phyloP scores from a whole-genome alignment of 2,329 filamentous ascomycete genomes.

The Pestalotiopsis sp. region DNA sequence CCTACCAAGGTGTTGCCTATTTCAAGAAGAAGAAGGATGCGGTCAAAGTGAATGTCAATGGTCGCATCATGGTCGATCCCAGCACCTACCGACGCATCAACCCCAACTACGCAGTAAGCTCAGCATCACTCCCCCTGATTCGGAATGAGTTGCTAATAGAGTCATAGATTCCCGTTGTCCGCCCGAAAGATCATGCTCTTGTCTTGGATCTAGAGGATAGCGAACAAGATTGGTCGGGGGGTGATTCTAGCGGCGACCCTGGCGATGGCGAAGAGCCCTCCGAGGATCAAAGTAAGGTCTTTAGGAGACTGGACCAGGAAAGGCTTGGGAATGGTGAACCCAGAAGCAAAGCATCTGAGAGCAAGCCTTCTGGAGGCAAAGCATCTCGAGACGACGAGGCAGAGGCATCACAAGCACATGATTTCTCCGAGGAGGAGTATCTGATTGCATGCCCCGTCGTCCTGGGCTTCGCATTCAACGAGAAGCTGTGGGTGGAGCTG shows the following conservation, averaged over 20 bases:
- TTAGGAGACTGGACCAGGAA: conserved; percentile 55
- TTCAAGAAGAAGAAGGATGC: conserved; percentile 77
- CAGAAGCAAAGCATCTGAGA: conserved; percentile 16
- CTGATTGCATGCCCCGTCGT: conserved; percentile 83
- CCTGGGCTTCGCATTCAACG: conserved; percentile 82
- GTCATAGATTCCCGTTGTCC: conserved; percentile 64
- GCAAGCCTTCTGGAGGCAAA: conserved; percentile 21
- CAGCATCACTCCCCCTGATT: background rate
- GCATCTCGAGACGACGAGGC: conserved; percentile 24
- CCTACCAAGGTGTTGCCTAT: conserved; percentile 83
- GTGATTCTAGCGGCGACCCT: conserved; percentile 37
- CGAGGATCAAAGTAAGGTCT: conserved; percentile 43
- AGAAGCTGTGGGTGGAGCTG: conserved; percentile 91
- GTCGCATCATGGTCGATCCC: conserved; percentile 86
- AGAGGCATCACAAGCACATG: conserved; percentile 37
- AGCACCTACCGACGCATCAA: conserved; percentile 82
- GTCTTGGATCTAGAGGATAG: conserved; percentile 52
- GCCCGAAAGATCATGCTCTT: conserved; percentile 69
- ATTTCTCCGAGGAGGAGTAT: conserved; percentile 82
- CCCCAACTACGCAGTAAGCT: conserved; percentile 69
- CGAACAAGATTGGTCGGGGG: conserved; percentile 42
- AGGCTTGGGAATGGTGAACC: conserved; percentile 35
- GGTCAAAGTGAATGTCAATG: conserved; percentile 82
- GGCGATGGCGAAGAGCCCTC: background rate
- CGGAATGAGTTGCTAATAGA: background rate